These are phyloP conservation scores for Sanguinoderma infundibulare DNA, from an alignment of 1,284 basidiomycete genomes.

Conservation along the genomic window DNA sequence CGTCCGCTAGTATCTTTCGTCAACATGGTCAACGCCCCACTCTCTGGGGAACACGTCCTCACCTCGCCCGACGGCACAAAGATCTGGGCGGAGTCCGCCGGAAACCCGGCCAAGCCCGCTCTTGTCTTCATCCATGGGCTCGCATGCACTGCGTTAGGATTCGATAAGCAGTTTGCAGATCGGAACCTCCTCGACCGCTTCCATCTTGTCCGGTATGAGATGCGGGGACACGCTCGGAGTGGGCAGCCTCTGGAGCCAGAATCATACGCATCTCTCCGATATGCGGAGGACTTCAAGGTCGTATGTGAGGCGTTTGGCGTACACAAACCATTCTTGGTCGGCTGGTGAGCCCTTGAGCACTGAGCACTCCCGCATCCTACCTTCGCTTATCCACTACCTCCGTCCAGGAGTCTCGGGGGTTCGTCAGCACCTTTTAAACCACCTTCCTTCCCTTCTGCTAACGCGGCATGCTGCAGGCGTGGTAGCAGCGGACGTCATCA, in stretches of 20 bases:
- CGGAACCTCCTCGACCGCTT: slow-evolving; percentile 32
- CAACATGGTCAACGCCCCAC: background rate
- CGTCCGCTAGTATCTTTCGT: background rate
- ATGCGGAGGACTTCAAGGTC: slow-evolving; percentile 41
- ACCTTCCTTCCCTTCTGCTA: background rate
- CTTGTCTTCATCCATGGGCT: slow-evolving; percentile 46
- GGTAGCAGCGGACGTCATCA: slow-evolving; percentile 41
- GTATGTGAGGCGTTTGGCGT: slow-evolving; percentile 34
- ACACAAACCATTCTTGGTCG: slow-evolving; percentile 39
- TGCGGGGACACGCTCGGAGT: slow-evolving; percentile 37
- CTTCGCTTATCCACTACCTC: background rate
- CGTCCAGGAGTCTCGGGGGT: slow-evolving; percentile 15
- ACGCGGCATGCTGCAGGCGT: slow-evolving; percentile 27
- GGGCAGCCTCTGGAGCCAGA: slow-evolving; percentile 28
- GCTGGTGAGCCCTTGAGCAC: slow-evolving; percentile 36
- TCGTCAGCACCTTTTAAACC: background rate
- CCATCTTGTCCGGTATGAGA: slow-evolving; percentile 41
- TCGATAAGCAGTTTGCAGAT: slow-evolving; percentile 42
- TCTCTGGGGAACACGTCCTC: slow-evolving; percentile 3
- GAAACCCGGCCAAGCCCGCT: slow-evolving; percentile 42
- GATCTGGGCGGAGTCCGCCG: slow-evolving; percentile 41
- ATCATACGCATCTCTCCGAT: slow-evolving; percentile 35
- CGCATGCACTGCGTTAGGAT: slow-evolving; percentile 36
- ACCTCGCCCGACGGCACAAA: slow-evolving; percentile 30
- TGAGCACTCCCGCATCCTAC: background rate